Evolutionary conservation across 306 rosid species (phyloP).

Genomic region (Vigna hirtella): DNA sequence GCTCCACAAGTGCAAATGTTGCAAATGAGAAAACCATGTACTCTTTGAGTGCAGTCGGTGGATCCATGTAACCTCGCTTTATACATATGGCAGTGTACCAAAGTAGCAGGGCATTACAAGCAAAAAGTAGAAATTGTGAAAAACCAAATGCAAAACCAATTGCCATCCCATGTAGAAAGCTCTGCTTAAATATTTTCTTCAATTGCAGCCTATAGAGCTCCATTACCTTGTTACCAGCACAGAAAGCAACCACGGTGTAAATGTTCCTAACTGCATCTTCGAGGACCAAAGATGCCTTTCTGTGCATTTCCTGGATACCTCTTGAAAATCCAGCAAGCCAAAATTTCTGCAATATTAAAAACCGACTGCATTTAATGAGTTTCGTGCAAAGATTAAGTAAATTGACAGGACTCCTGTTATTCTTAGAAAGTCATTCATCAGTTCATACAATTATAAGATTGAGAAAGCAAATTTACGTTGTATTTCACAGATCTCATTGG

Average conservation of each 20-base stretch:
- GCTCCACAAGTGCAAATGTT: conserved; percentile 98
- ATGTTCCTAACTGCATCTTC: conserved; percentile 99
- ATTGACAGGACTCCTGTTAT: conserved; percentile 6
- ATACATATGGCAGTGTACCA: conserved; percentile 88
- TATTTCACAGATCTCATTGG: conserved; percentile 1
- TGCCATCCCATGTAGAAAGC: conserved; percentile 96
- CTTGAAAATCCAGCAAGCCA: conserved; percentile 99
- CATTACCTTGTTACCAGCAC: conserved; percentile 99
- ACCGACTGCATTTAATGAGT: conserved; percentile 15
- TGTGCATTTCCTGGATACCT: conserved; percentile 99
- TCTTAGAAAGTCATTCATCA: conserved; percentile 34
- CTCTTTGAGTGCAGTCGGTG: conserved; percentile 85
- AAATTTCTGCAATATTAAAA: conserved; percentile 75
- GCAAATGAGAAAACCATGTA: conserved; percentile 99
- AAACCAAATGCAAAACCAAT: conserved; percentile 97
- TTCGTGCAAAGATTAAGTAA: conserved; percentile 33
- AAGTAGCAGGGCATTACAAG: conserved; percentile 97
- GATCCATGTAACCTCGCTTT: conserved; percentile 48
- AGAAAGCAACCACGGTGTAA: conserved; percentile 98
- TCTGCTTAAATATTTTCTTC: conserved; percentile 85
- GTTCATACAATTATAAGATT: conserved; percentile 12
- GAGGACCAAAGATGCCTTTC: conserved; percentile 98
- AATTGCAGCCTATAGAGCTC: conserved; percentile 95
- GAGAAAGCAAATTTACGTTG: background rate
- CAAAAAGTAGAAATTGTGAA: conserved; percentile 97